These are phyloP conservation scores for Erodium trifolium DNA, from an alignment of 441 rosid genomes.

Conservation along the genomic window DNA sequence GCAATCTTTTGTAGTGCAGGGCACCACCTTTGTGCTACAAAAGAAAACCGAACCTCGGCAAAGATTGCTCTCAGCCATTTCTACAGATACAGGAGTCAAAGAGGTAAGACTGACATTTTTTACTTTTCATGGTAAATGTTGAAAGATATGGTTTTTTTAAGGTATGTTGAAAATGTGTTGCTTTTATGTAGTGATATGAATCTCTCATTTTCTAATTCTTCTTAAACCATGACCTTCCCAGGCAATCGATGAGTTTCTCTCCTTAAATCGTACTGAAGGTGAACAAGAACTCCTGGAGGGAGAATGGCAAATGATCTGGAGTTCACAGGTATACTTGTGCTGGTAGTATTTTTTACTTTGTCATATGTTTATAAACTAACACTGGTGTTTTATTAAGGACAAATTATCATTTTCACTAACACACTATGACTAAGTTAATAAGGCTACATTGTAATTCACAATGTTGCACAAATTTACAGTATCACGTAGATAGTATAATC, in stretches of 20 bases:
- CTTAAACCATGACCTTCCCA: conserved; percentile 21
- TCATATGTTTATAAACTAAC: background rate
- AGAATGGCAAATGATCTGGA: conserved; percentile 96
- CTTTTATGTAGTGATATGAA: background rate
- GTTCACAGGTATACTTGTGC: conserved; percentile 59
- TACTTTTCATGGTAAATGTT: background rate
- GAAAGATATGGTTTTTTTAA: too few species aligned
- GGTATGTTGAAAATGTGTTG: too few species aligned
- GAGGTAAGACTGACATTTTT: conserved; percentile 35
- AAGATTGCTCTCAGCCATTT: conserved; percentile 58
- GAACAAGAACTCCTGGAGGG: conserved; percentile 61
- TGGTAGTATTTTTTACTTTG: background rate
- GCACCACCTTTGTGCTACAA: conserved; percentile 91
- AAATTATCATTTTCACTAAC: background rate
- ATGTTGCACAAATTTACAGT: background rate
- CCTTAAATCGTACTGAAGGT: conserved; percentile 28
- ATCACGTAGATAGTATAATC: background rate
- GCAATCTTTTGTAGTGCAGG: conserved; percentile 63
- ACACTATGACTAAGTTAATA: background rate
- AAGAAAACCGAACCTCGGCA: conserved; percentile 78
- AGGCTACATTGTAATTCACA: background rate
- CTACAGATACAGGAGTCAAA: conserved; percentile 37
- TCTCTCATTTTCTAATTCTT: conserved; percentile 4
- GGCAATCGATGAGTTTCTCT: conserved; percentile 66
- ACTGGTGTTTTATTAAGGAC: background rate